Conservation (phyloP, 495 filamentous ascomycete species). For the Lasiosphaeriaceae sp. region DNA sequence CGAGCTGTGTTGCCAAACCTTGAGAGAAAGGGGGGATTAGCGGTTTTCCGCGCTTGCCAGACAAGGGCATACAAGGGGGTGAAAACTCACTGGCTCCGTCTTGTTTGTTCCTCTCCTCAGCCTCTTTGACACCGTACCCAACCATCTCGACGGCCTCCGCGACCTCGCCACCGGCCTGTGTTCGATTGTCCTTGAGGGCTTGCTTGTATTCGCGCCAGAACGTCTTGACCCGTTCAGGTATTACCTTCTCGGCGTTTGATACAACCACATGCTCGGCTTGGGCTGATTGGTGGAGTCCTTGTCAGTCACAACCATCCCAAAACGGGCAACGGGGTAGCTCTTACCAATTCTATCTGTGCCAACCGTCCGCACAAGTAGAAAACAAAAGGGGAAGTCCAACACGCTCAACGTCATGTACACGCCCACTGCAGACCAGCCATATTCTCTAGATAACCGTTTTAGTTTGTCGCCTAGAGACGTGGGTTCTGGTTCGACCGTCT, state of each 20-base stretch:
- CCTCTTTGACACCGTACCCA: conserved; percentile 53
- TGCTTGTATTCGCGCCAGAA: conserved; percentile 39
- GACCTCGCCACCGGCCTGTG: conserved; percentile 24
- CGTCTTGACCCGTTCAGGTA: conserved; percentile 47
- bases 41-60: neutral
- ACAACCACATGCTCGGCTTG: conserved; percentile 49
- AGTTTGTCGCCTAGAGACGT: conserved; percentile 63
- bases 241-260: conserved; percentile 41
- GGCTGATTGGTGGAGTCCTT: conserved; percentile 24
- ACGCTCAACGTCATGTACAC: conserved; percentile 81
- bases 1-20: conserved; percentile 73
- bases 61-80: neutral
- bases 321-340: conserved; percentile 6
- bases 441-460: conserved; percentile 83
- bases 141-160: conserved; percentile 38
- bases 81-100: conserved; percentile 51
- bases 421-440: conserved; percentile 90
- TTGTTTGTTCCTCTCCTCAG: conserved; percentile 40
- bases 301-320: conserved; percentile 10
- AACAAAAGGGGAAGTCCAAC: conserved; percentile 94
- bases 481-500: conserved; percentile 5
- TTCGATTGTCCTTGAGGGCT: conserved; percentile 30
- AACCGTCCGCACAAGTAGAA: conserved; percentile 73
- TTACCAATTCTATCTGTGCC: conserved; percentile 80
- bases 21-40: conserved; percentile 9